phyloP scores from a whole-genome alignment of 306 rosid genomes.

The Luffa acutangula region DNA sequence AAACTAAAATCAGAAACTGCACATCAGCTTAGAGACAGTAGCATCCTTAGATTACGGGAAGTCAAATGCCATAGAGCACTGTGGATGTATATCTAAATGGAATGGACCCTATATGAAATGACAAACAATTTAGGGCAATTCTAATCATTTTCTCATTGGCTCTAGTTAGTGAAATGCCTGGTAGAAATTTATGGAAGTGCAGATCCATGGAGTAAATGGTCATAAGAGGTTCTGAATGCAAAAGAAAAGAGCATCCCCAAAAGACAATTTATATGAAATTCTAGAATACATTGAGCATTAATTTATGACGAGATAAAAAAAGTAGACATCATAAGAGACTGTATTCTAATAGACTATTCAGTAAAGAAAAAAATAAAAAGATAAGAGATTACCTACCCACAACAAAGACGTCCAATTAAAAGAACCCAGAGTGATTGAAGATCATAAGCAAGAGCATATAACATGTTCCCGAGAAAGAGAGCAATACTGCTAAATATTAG shows the following conservation, averaged over 20 bases:
- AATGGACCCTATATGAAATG: background rate
- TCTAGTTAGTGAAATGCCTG: background rate
- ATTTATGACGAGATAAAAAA: background rate
- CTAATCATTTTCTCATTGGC: background rate
- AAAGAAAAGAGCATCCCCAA: background rate
- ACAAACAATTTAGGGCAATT: background rate
- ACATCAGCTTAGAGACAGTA: background rate
- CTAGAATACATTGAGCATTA: background rate
- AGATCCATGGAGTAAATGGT: background rate
- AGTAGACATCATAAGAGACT: background rate
- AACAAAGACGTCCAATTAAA: slow-evolving; percentile 81
- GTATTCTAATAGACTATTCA: slow-evolving; percentile 6
- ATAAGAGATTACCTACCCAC: slow-evolving; percentile 65
- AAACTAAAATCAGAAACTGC: background rate
- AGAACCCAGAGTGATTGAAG: slow-evolving; percentile 76
- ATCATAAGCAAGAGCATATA: slow-evolving; percentile 93
- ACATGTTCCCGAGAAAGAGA: slow-evolving; percentile 62
- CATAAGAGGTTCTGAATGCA: background rate
- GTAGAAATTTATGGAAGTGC: background rate
- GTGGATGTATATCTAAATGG: background rate
- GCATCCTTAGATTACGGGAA: background rate
- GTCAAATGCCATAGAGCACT: background rate
- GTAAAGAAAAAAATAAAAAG: background rate
- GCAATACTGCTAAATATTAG: slow-evolving; percentile 87
- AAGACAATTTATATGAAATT: background rate